phyloP scores from a whole-genome alignment of 148 eudicot species.

The Amaranthus hypochondriacus region DNA sequence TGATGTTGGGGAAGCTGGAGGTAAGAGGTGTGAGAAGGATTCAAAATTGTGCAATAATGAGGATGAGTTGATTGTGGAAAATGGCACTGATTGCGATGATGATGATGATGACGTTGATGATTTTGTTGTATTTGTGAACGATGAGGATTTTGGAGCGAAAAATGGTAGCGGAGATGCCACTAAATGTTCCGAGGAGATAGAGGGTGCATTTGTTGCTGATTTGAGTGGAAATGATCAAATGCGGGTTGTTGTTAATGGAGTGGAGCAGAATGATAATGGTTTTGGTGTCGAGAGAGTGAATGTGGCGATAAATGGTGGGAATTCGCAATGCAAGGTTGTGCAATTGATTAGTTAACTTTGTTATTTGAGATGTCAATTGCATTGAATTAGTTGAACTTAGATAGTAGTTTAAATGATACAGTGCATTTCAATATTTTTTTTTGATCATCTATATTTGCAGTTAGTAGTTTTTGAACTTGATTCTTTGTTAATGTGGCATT shows the following conservation, averaged over 20 bases:
- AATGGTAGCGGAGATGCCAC: background rate
- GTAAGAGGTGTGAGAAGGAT: slow-evolving; percentile 5
- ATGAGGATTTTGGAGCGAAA: slow-evolving; percentile 22
- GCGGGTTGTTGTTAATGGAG: background rate
- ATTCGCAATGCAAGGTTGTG: slow-evolving; percentile 21
- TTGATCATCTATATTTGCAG: background rate
- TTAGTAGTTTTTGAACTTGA: background rate
- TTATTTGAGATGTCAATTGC: background rate
- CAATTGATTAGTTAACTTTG: background rate
- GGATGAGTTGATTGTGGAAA: background rate
- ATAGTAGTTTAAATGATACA: background rate
- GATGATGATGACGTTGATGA: slow-evolving; percentile 14
- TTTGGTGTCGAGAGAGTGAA: slow-evolving; percentile 12
- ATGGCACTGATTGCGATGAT: slow-evolving; percentile 4
- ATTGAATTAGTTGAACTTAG: background rate
- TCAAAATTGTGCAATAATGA: background rate
- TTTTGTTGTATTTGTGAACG: slow-evolving; percentile 22
- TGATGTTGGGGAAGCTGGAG: background rate
- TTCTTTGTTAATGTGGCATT: background rate
- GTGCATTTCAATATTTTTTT: background rate
- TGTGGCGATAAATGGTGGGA: slow-evolving; percentile 11
- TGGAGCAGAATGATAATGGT: slow-evolving; percentile 8
- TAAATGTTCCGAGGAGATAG: slow-evolving; percentile 3
- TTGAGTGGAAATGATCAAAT: slow-evolving; percentile 2
- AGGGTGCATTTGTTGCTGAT: background rate